These are phyloP conservation scores for Wickerhamiella cacticola DNA, from an alignment of 805 yeast species.

Conservation along the genomic window DNA sequence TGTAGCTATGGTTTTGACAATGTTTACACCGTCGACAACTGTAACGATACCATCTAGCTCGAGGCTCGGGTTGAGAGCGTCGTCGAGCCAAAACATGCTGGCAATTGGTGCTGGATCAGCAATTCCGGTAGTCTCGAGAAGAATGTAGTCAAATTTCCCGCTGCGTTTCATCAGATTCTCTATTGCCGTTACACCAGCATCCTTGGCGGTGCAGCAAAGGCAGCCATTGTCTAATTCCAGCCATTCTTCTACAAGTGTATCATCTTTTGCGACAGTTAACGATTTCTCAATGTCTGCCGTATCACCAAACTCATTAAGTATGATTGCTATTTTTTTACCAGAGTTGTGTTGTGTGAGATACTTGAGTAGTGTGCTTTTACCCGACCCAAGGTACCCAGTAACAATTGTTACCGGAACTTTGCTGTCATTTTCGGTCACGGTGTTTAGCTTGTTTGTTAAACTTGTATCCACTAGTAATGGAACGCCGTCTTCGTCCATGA, in stretches of 20 bases:
- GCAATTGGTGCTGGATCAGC: conserved; percentile 99
- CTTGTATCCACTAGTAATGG: conserved; percentile 24
- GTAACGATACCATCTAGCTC: conserved; percentile 87
- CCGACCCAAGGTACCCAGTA: conserved; percentile 92
- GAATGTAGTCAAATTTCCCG: conserved; percentile 73
- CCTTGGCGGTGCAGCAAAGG: conserved; percentile 90
- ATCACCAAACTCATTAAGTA: conserved; percentile 80
- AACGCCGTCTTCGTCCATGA: conserved; percentile 20
- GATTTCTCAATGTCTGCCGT: conserved; percentile 82
- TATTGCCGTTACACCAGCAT: conserved; percentile 87
- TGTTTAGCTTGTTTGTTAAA: background rate
- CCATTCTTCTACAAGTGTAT: conserved; percentile 74
- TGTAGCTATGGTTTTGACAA: conserved; percentile 55
- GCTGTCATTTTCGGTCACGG: background rate
- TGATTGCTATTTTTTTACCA: conserved; percentile 72
- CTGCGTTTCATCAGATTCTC: conserved; percentile 68
- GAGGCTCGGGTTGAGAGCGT: conserved; percentile 69
- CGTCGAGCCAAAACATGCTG: conserved; percentile 94
- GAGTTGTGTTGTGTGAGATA: conserved; percentile 51
- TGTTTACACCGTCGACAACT: conserved; percentile 59
- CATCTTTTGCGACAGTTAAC: conserved; percentile 45
- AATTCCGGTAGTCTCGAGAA: conserved; percentile 87
- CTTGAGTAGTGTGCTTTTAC: conserved; percentile 73
- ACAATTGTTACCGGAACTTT: conserved; percentile 78
- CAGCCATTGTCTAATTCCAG: conserved; percentile 94